A percentile compares a stretch with the other conserved stretches of the same genome.
Conservation (phyloP, 106 monocot species). For the Allium fistulosum region DNA sequence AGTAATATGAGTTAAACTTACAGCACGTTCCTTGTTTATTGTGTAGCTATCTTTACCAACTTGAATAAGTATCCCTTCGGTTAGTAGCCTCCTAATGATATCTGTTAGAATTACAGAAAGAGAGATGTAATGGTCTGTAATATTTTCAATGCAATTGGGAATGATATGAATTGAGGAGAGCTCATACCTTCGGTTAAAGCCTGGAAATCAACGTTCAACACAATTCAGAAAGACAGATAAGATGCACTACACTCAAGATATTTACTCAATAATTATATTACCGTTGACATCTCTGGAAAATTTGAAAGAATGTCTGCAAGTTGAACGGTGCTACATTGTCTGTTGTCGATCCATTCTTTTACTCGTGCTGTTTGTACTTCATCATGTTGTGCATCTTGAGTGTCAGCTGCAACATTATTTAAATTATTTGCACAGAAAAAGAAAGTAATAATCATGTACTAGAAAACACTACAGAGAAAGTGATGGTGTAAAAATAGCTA, state of each 20-base stretch:
- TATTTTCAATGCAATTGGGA: slow-evolving; percentile 5
- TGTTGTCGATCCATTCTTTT: slow-evolving; percentile 70
- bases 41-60: slow-evolving; percentile 66
- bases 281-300: slow-evolving; percentile 80
- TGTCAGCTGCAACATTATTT: slow-evolving; percentile 42
- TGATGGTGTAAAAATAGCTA: neutral
- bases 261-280: slow-evolving; percentile 10
- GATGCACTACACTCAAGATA: neutral
- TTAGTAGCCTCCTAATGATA: slow-evolving; percentile 62
- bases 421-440: neutral
- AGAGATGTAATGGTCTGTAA: neutral
- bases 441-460: neutral
- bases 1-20: neutral
- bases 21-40: slow-evolving; percentile 38
- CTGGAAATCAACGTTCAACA: slow-evolving; percentile 41
- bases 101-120: slow-evolving; percentile 28
- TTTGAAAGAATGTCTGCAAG: slow-evolving; percentile 70
- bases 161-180: neutral
- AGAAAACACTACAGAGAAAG: neutral
- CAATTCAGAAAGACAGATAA: slow-evolving; percentile 3
- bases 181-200: slow-evolving; percentile 76
- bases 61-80: slow-evolving; percentile 65
- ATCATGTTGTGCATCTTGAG: slow-evolving; percentile 83
- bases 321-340: slow-evolving; percentile 45
- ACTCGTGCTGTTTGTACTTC: slow-evolving; percentile 50